Percentiles rank a stretch among this genome's conserved stretches.
phyloP scores from a whole-genome alignment of 768 basidiomycete species.

The Pulveroboletus frians region DNA sequence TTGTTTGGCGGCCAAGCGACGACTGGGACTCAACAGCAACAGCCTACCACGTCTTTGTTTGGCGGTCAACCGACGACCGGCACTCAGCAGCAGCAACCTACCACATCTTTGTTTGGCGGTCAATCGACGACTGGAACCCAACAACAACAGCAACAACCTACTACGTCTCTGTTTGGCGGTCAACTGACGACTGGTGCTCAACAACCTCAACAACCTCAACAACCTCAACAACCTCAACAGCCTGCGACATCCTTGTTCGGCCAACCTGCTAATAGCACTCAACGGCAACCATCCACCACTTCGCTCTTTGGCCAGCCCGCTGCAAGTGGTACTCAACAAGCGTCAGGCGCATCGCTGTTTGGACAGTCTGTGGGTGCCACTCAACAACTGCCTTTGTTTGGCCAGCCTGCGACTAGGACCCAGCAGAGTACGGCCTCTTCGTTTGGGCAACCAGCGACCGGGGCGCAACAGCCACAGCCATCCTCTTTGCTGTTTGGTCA shows the following conservation, averaged over 20 bases:
- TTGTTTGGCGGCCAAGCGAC: slow-evolving; percentile 17
- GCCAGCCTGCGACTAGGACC: slow-evolving; percentile 15
- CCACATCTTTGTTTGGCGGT: slow-evolving; percentile 32
- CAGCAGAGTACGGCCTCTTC: slow-evolving; percentile 15
- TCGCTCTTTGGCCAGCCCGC: slow-evolving; percentile 29
- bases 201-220: slow-evolving; percentile 19
- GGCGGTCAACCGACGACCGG: slow-evolving; percentile 11
- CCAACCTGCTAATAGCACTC: slow-evolving; percentile 29
- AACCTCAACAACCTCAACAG: slow-evolving; percentile 17
- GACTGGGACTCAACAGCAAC: slow-evolving; percentile 29
- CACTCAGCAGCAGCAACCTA: background rate
- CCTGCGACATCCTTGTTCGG: slow-evolving; percentile 18
- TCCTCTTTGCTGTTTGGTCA: slow-evolving; percentile 36
- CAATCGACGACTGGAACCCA: slow-evolving; percentile 21
- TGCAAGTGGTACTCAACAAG: slow-evolving; percentile 28
- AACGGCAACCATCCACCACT: slow-evolving; percentile 30
- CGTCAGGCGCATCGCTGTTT: slow-evolving; percentile 31
- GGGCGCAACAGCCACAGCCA: slow-evolving; percentile 34
- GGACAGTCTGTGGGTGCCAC: slow-evolving; percentile 29
- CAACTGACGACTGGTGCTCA: slow-evolving; percentile 7
- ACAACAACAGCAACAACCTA: slow-evolving; percentile 22
- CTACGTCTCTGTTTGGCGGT: slow-evolving; percentile 25
- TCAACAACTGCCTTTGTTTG: slow-evolving; percentile 32
- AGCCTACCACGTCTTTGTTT: slow-evolving; percentile 24
- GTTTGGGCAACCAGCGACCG: slow-evolving; percentile 29